Percentiles rank a stretch among this genome's conserved stretches.
Conservation (phyloP, 306 rosid genomes). For the Castanea crenata region DNA sequence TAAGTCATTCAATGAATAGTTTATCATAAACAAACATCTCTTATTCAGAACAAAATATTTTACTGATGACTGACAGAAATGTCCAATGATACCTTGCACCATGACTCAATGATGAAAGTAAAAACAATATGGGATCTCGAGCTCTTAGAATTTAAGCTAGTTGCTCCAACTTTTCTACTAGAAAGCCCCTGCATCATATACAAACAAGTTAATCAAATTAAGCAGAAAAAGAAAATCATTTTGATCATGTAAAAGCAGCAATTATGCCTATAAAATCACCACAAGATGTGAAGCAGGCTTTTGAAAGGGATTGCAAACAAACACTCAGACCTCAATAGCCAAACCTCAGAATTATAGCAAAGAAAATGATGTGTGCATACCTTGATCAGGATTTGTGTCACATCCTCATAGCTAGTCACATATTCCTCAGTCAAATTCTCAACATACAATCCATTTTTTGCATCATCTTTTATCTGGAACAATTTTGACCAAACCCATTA, state of each 20-base stretch:
- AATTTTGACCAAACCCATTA: constrained; percentile 16
- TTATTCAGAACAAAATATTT: background rate
- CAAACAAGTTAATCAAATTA: constrained; percentile 7
- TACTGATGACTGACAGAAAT: background rate
- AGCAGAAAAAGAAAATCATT: background rate
- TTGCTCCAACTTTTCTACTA: constrained; percentile 92
- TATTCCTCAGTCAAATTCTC: constrained; percentile 92
- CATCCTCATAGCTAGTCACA: constrained; percentile 88
- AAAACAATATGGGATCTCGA: constrained; percentile 90
- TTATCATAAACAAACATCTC: background rate
- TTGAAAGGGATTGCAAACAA: too few relatives aligned
- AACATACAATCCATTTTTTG: constrained; percentile 59
- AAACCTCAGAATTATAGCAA: constrained; percentile 4
- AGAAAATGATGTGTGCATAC: constrained; percentile 29
- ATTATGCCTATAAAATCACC: background rate
- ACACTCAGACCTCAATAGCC: background rate
- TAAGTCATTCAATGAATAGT: background rate
- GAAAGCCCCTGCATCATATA: constrained; percentile 81
- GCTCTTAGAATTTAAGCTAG: constrained; percentile 82
- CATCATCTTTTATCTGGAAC: constrained; percentile 75
- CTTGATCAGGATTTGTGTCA: constrained; percentile 85
- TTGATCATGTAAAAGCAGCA: constrained; percentile 6
- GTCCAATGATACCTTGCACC: constrained; percentile 74
- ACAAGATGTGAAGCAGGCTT: background rate
- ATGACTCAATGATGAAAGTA: constrained; percentile 81